Conservation (phyloP, 768 basidiomycete genomes). For the Amanita molliuscula region DNA sequence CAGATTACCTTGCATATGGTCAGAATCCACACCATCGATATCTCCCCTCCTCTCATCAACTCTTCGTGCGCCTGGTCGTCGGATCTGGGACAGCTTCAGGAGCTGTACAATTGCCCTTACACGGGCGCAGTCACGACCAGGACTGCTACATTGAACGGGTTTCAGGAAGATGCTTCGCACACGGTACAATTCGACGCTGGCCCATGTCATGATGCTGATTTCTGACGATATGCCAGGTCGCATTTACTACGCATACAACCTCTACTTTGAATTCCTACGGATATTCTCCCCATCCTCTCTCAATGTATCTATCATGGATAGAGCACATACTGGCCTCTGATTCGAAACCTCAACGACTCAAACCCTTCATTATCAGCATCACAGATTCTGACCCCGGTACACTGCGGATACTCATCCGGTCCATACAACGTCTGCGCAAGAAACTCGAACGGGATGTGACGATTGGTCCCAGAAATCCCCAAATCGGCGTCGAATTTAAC, state of each 20-base stretch:
- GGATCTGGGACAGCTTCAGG: conserved; percentile 48
- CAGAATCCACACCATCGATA: conserved; percentile 39
- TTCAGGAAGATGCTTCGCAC: conserved; percentile 52
- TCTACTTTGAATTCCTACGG: conserved; percentile 82
- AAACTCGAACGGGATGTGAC: conserved; percentile 18
- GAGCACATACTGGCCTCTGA: conserved; percentile 31
- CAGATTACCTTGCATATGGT: conserved; percentile 37
- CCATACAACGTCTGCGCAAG: conserved; percentile 52
- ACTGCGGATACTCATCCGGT: conserved; percentile 42
- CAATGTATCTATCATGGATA: conserved; percentile 58
- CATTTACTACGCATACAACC: conserved; percentile 36
- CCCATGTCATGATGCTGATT: conserved; percentile 2
- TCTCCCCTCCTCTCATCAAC: conserved; percentile 64
- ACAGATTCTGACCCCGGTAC: conserved; percentile 47
- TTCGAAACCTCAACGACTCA: conserved; percentile 10
- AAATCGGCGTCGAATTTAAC: conserved; percentile 72
- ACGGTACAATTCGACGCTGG: conserved; percentile 33
- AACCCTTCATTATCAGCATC: conserved; percentile 73
- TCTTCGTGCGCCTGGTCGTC: conserved; percentile 80
- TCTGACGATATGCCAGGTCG: conserved; percentile 34
- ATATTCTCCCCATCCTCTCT: conserved; percentile 71
- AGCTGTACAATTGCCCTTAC: conserved; percentile 52
- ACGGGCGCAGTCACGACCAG: conserved; percentile 80
- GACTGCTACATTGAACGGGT: conserved; percentile 64
- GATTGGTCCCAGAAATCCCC: conserved; percentile 13